These are phyloP conservation scores for Zoysia pacifica DNA, from an alignment of 176 grass and related monocot species.

Conservation along the genomic window DNA sequence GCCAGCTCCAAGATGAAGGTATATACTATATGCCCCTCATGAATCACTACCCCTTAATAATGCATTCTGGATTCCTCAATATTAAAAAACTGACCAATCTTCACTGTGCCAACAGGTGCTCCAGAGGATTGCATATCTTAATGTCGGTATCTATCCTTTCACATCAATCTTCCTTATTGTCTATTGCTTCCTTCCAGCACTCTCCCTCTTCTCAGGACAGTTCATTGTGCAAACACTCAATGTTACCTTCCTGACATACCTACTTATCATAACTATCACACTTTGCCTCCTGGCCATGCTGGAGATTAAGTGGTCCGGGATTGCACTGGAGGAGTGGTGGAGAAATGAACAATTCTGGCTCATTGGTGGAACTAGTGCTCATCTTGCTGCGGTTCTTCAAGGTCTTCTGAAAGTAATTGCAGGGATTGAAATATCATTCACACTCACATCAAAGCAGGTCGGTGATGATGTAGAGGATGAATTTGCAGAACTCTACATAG, in stretches of 20 bases:
- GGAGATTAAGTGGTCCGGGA: slow-evolving; percentile 97
- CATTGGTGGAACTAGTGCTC: slow-evolving; percentile 94
- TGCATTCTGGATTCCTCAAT: slow-evolving; percentile 19
- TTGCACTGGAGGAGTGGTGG: slow-evolving; percentile 98
- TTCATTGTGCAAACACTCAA: slow-evolving; percentile 97
- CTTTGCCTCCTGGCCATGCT: slow-evolving; percentile 88
- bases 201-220: slow-evolving; percentile 96
- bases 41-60: slow-evolving; percentile 1
- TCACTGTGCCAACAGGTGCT: slow-evolving; percentile 56
- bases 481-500: slow-evolving; percentile 78
- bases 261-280: slow-evolving; percentile 83
- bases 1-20: slow-evolving; percentile 94
- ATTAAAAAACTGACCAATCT: slow-evolving; percentile 22
- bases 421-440: slow-evolving; percentile 96
- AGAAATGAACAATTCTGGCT: slow-evolving; percentile 98
- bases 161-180: slow-evolving; percentile 96
- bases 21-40: slow-evolving; percentile 21
- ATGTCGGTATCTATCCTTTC: slow-evolving; percentile 98
- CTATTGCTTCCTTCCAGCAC: slow-evolving; percentile 97
- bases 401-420: slow-evolving; percentile 93
- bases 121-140: slow-evolving; percentile 89
- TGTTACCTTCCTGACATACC: slow-evolving; percentile 85
- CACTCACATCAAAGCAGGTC: slow-evolving; percentile 79
- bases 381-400: slow-evolving; percentile 86
- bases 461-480: slow-evolving; percentile 83